Evolutionary conservation across 495 filamentous ascomycete species (phyloP).

Genomic region (Staphylotrichum longicolle): DNA sequence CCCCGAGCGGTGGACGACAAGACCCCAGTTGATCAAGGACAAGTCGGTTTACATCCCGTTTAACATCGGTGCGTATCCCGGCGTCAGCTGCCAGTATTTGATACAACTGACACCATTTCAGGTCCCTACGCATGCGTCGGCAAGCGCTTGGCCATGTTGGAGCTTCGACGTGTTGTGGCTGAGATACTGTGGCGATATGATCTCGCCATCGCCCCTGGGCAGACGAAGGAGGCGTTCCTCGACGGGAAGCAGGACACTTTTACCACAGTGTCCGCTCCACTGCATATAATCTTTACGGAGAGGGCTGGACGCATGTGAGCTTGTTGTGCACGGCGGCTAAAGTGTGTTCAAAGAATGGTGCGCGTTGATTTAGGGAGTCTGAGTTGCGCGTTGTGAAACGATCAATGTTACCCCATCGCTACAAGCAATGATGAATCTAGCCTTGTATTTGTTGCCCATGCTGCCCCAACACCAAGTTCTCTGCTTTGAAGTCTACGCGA

Average conservation of each 20-base stretch:
- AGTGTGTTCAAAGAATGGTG: background rate
- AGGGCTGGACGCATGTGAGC: background rate
- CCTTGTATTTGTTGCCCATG: no score
- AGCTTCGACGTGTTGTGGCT: conserved; percentile 27
- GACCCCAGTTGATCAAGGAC: conserved; percentile 39
- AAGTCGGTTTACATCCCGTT: conserved; percentile 38
- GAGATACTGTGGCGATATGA: conserved; percentile 29
- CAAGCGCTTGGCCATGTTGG: conserved; percentile 29
- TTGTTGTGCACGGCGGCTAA: background rate
- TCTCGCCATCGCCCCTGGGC: conserved; percentile 10
- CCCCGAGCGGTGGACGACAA: conserved; percentile 45
- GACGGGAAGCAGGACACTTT: conserved; percentile 28
- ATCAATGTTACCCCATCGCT: no score
- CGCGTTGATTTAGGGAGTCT: background rate
- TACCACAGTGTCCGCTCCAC: conserved; percentile 21
- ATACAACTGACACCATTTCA: background rate
- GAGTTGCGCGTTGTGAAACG: no score
- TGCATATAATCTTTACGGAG: conserved; percentile 23
- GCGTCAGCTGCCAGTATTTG: background rate
- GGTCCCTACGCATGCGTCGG: conserved; percentile 30
- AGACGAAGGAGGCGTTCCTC: conserved; percentile 21
- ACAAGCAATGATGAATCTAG: no score
- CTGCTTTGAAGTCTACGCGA: no score
- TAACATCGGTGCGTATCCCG: conserved; percentile 22
- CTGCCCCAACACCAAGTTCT: no score